phyloP scores from a whole-genome alignment of 805 yeast genomes.

The Torulaspora indica region DNA sequence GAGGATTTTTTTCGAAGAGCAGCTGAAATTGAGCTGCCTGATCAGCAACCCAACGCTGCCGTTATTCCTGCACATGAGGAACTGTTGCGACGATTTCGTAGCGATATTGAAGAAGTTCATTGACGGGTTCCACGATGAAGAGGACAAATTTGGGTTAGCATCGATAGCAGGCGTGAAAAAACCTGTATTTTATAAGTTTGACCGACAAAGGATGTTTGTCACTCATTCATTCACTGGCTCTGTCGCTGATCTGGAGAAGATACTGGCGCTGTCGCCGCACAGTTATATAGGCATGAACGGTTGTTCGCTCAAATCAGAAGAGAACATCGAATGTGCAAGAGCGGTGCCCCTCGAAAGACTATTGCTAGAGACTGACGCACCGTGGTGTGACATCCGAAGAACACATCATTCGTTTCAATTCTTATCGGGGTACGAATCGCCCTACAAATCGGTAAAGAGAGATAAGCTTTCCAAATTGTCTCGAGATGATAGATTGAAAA shows the following conservation, averaged over 20 bases:
- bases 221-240: constrained; percentile 96
- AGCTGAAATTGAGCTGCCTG: constrained; percentile 51
- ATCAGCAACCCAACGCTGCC: constrained; percentile 56
- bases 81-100: constrained; percentile 75
- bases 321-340: constrained; percentile 61
- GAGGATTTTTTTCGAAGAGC: constrained; percentile 59
- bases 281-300: constrained; percentile 80
- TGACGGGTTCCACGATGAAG: constrained; percentile 36
- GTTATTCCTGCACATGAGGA: constrained; percentile 84
- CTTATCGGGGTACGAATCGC: constrained; percentile 39
- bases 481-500: constrained; percentile 26
- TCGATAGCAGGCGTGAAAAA: constrained; percentile 9
- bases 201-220: constrained; percentile 54
- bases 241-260: constrained; percentile 50
- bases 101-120: constrained; percentile 59
- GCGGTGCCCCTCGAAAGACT: constrained; percentile 65
- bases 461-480: constrained; percentile 33
- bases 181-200: constrained; percentile 33
- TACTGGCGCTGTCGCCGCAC: constrained; percentile 43
- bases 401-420: constrained; percentile 69
- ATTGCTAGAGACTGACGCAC: constrained; percentile 92
- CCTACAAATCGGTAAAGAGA: constrained; percentile 31
- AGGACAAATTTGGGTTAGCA: constrained; percentile 22
- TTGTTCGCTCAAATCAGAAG: constrained; percentile 78
- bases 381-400: constrained; percentile 94